Base-by-base conservation (phyloP, 352 stramenopile genomes). In the Phytophthora syringae region DNA sequence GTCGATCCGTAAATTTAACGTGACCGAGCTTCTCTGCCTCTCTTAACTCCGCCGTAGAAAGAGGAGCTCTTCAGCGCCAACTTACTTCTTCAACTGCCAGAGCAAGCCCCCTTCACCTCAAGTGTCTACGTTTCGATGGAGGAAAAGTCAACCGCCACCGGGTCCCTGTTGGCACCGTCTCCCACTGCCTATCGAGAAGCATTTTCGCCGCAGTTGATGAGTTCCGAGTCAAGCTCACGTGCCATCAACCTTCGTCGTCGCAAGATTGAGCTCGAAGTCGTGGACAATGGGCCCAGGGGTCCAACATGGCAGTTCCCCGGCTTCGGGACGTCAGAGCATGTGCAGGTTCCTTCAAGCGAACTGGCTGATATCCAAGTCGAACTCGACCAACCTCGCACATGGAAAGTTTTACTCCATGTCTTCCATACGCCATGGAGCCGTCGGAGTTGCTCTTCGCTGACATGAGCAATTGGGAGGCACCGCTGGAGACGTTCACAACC, bases 251-350 rank as follows among this genome's bases (percentile, higher is more conserved):
- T 80, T 18, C 73, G 74, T 6, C 74, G 67, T 7, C 74, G 74
- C 52, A 74, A 75, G 60, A 77, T 82, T 44, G 67, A 82, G 58
- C 74, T 82, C 24, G 70, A 82, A 22, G 69, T 82, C 1, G 54
- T 73, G 22, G 69, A 77, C 42, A 60, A 61, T 5, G 48, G 50
- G 1, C 36, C 54, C 13, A 60, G 52, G 12, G 68, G 69, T 7
- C 74, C 74, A 11, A 55, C 52, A 11, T 82, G 74, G 74, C 71
- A 74, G 58, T 82, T 72, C 64, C 73, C 74, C 2, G 74, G 65
- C 15, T 72, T 63, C n/a, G 74, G 74, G 13, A 72, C 56, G n/a
- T 60, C 51, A 5, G 66, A 77, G 44, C 64, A 78, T 32, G 68
- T 80, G 11, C 60, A 64, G n/a, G 64, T 73, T 15, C 70, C 72